Conservation (phyloP, 1,139 yeast genomes). For the Blastobotrys illinoisensis region DNA sequence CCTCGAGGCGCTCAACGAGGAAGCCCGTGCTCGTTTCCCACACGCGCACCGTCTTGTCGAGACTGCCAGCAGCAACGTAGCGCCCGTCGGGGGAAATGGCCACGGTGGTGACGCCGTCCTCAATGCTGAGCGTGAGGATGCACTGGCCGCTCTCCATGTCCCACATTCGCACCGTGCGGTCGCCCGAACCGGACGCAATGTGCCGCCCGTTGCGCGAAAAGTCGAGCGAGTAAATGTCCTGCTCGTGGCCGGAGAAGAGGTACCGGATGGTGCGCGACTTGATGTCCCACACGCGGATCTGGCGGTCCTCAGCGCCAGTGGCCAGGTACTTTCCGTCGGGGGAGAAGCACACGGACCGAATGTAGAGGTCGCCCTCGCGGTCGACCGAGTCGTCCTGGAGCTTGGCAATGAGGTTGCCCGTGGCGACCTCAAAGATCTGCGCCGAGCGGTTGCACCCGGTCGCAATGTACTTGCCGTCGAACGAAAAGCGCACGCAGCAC, state of each 20-base stretch:
- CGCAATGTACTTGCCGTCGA: slow-evolving; percentile 89
- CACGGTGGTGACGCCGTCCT: slow-evolving; percentile 97
- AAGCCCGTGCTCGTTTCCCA: slow-evolving; percentile 93
- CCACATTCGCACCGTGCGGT: slow-evolving; percentile 95
- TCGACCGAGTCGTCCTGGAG: slow-evolving; percentile 68
- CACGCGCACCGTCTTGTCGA: slow-evolving; percentile 91
- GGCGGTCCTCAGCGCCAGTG: slow-evolving; percentile 97
- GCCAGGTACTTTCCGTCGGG: slow-evolving; percentile 96
- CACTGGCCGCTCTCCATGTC: slow-evolving; percentile 90
- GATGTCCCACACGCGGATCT: slow-evolving; percentile 95
- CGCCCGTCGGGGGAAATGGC: slow-evolving; percentile 96
- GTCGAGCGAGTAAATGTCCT: slow-evolving; percentile 93
- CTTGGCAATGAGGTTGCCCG: slow-evolving; percentile 85
- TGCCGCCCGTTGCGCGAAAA: slow-evolving; percentile 94
- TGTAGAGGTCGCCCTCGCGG: slow-evolving; percentile 71
- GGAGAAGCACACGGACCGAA: slow-evolving; percentile 91
- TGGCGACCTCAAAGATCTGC: slow-evolving; percentile 86
- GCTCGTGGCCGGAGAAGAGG: slow-evolving; percentile 92
- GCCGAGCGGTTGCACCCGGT: slow-evolving; percentile 97
- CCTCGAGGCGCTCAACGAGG: slow-evolving; percentile 86
- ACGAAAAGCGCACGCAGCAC: slow-evolving; percentile 91
- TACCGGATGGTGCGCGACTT: slow-evolving; percentile 80
- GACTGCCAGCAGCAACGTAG: slow-evolving; percentile 91
- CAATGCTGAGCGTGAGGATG: slow-evolving; percentile 81
- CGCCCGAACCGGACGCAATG: slow-evolving; percentile 94